Conservation (phyloP, 2,329 filamentous ascomycete species). For the Eutypa lata region DNA sequence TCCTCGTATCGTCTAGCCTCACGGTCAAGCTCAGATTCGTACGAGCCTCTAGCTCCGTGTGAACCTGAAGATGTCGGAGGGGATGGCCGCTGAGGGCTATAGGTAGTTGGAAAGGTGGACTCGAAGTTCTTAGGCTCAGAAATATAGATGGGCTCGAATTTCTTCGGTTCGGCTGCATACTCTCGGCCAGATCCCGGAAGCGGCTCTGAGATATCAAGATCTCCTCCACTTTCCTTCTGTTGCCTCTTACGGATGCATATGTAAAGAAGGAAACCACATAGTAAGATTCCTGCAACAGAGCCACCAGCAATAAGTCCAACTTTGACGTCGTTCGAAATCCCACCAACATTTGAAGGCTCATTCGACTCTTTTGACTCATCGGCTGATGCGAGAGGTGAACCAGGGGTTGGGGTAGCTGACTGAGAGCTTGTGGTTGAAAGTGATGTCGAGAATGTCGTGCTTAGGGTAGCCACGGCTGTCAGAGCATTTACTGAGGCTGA, state of each 20-base stretch:
- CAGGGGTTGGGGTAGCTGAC: not conserved
- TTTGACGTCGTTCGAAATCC: too few species aligned
- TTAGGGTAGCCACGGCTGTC: not conserved
- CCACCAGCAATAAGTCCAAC: too few species aligned
- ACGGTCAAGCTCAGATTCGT: conserved; percentile 40
- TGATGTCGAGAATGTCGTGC: not conserved
- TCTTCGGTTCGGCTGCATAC: conserved; percentile 14
- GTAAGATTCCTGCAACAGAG: conserved; percentile 39
- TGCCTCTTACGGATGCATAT: conserved; percentile 23
- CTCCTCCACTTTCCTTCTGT: conserved; percentile 20
- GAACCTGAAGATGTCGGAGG: conserved; percentile 14
- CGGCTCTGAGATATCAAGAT: conserved; percentile 48
- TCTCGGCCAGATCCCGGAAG: conserved; percentile 43
- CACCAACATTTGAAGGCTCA: too few species aligned
- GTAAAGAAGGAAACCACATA: too few species aligned
- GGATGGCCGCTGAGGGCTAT: conserved; percentile 2
- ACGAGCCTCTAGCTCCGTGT: conserved; percentile 17
- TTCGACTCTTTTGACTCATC: not conserved
- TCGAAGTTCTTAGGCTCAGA: conserved; percentile 20
- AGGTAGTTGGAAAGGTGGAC: conserved; percentile 12
- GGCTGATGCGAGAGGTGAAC: too few species aligned
- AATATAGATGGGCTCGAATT: conserved; percentile 19
- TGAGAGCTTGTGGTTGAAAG: not conserved
- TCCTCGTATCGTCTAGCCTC: conserved; percentile 56
- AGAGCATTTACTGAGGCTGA: not conserved